Base-by-base conservation (phyloP, 176 grass and related monocot species). In the Aechmea fasciata region DNA sequence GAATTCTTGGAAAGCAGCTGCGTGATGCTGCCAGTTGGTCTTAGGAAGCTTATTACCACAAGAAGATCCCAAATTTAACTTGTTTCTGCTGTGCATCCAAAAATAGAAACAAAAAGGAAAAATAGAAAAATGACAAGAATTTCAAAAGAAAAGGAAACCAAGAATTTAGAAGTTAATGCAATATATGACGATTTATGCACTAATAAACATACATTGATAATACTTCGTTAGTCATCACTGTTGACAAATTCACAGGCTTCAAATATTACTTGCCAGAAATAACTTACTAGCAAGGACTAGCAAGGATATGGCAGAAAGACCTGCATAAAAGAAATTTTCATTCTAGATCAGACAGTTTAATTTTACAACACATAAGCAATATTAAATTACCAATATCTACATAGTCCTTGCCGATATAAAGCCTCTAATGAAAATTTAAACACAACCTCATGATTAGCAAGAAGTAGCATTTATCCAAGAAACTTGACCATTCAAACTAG, bases 11-110 rank as follows among this genome's bases (percentile, higher is more conserved):
- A 92, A 63, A 79, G 76, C 70, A 78, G 68, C 69, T 61, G 63
- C 83, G 71, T 97, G 89, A 14, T 83, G 59, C 25, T 22, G 52
- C 94, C 86, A 97, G 10, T 97, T 97, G 3, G 83, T 66, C 55
- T 73, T 85, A 17, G 89, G 78, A 7, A 2, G 18, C 73, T 85
- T 91, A 19, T 85, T 73, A 33, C 49, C 47, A 73, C 72, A 72
- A 51, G n/a, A 57, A 53, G 81, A 71, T 61, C 75, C 76, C 64
- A 48, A 70, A 25, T 59, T 68, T 11, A 77, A 61, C 15, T 61
- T 62, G 19, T 1, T 61, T 61, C 24, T 53, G 11, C 20, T 69
- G 29, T 26, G 33, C 17, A 23, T 23, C 41, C 10, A 70, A 52
- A 48, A 70, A 70, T 25, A 26, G 1, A 18, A 19, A 59, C 13